Evolutionary conservation across 495 filamentous ascomycete species (phyloP).

Genomic region (Tetracladium setigerum): DNA sequence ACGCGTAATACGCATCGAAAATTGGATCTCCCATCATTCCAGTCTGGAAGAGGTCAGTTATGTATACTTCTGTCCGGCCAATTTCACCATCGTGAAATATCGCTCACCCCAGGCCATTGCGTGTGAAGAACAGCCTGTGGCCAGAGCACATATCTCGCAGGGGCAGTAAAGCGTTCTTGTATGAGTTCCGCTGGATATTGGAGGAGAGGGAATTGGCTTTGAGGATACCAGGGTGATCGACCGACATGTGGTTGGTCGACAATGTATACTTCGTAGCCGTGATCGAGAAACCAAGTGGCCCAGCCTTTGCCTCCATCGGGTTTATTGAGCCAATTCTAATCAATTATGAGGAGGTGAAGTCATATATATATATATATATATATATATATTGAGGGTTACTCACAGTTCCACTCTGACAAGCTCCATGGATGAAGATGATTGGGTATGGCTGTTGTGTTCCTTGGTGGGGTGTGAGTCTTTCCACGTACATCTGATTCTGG

Average conservation of each 20-base stretch:
- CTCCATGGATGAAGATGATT: slow-evolving; percentile 44
- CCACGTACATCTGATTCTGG: slow-evolving; percentile 43
- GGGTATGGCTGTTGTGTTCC: slow-evolving; percentile 26
- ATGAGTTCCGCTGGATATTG: not conserved
- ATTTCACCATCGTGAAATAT: not conserved
- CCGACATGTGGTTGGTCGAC: slow-evolving; percentile 32
- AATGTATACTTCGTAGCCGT: slow-evolving; percentile 37
- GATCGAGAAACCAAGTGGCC: slow-evolving; percentile 37
- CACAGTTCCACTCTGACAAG: slow-evolving; percentile 39
- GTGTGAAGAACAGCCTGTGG: slow-evolving; percentile 35
- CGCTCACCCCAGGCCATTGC: slow-evolving; percentile 39
- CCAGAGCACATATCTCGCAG: slow-evolving; percentile 27
- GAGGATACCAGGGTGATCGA: slow-evolving; percentile 14
- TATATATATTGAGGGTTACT: slow-evolving; percentile 11
- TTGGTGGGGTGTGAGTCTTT: slow-evolving; percentile 34
- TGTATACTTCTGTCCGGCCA: too few relatives aligned
- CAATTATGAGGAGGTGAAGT: not conserved
- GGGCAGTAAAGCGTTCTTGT: slow-evolving; percentile 27
- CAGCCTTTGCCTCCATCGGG: slow-evolving; percentile 41
- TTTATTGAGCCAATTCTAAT: slow-evolving; percentile 38
- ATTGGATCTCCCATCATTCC: slow-evolving; percentile 36
- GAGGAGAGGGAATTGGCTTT: not conserved
- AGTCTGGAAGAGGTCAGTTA: slow-evolving; percentile 15
- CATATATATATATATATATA: not conserved
- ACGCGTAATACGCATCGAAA: slow-evolving; percentile 42